Percentiles rank a stretch among this genome's conserved stretches.
These are phyloP conservation scores for Yamadazyma triangularis DNA, from an alignment of 1,139 yeast species.

Conservation along the genomic window DNA sequence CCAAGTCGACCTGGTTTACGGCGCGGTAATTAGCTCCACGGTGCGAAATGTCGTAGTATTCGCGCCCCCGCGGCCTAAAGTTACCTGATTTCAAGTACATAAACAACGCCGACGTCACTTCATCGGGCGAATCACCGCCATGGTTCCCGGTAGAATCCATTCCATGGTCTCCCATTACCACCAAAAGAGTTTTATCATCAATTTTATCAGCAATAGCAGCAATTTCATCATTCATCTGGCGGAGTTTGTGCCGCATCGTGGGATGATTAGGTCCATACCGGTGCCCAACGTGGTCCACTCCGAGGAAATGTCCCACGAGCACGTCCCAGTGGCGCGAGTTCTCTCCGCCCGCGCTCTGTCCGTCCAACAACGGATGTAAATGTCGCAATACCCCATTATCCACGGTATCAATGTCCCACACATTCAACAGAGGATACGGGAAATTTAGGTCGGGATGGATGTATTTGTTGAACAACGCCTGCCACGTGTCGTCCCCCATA, in stretches of 20 bases:
- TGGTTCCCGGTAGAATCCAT: slow-evolving; percentile 96
- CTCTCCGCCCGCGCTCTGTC: too few relatives aligned
- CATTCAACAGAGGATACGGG: slow-evolving; percentile 89
- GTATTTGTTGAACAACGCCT: slow-evolving; percentile 71
- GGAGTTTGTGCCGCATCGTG: slow-evolving; percentile 74
- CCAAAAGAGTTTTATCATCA: slow-evolving; percentile 74
- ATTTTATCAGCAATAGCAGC: slow-evolving; percentile 45
- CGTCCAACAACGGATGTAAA: slow-evolving; percentile 49
- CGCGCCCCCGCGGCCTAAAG: slow-evolving; percentile 14
- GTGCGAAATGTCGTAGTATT: slow-evolving; percentile 38
- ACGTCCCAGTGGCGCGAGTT: slow-evolving; percentile 66
- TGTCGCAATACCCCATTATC: slow-evolving; percentile 85
- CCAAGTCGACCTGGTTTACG: slow-evolving; percentile 87
- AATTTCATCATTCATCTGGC: slow-evolving; percentile 71
- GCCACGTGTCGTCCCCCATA: slow-evolving; percentile 97
- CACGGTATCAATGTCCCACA: slow-evolving; percentile 91
- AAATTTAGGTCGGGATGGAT: slow-evolving; percentile 48
- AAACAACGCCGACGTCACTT: slow-evolving; percentile 82
- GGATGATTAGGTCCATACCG: slow-evolving; percentile 88
- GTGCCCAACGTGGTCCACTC: slow-evolving; percentile 98
- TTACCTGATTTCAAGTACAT: slow-evolving; percentile 58
- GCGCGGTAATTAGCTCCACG: slow-evolving; percentile 51
- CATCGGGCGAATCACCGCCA: slow-evolving; percentile 91
- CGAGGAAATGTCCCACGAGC: slow-evolving; percentile 87
- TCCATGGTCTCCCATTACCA: slow-evolving; percentile 96